A percentile compares a stretch with the other conserved stretches of the same genome.
phyloP scores from a whole-genome alignment of 2,329 filamentous ascomycete species.

The Fusarium sp. region DNA sequence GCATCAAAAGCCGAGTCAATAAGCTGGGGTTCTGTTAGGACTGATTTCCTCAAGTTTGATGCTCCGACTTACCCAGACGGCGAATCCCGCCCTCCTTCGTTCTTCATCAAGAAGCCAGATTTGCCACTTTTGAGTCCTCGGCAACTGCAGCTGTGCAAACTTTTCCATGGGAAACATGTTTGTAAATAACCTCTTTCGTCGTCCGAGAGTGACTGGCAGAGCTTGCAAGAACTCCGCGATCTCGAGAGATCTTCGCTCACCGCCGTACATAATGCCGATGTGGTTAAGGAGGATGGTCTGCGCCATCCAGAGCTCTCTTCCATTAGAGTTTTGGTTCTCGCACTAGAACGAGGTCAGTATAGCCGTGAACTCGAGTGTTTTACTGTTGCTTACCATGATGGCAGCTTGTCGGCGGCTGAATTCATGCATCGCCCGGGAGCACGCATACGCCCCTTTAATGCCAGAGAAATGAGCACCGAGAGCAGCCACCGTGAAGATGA shows the following conservation, averaged over 20 bases:
- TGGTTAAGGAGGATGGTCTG: constrained; percentile 6
- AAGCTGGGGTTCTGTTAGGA: neutral
- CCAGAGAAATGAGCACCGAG: constrained; percentile 6
- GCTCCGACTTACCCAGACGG: constrained; percentile 1
- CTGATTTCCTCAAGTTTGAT: too few species aligned
- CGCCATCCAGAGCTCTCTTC: constrained; percentile 12
- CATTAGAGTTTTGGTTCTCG: constrained; percentile 1
- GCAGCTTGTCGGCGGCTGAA: neutral
- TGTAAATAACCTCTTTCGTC: constrained; percentile 1
- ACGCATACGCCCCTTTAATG: neutral
- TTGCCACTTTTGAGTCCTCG: constrained; percentile 8
- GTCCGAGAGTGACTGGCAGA: neutral
- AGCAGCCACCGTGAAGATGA: constrained; percentile 2
- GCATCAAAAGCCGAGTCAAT: neutral
- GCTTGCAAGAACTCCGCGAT: constrained; percentile 8
- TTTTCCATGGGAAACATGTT: constrained; percentile 14
- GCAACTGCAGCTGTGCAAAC: constrained; percentile 10
- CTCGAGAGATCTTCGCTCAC: constrained; percentile 9
- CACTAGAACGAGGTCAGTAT: neutral
- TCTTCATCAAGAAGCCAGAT: constrained; percentile 9
- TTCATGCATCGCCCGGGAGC: constrained; percentile 11
- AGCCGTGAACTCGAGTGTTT: accelerated
- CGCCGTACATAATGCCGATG: constrained; percentile 2
- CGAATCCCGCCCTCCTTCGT: constrained; percentile 3
- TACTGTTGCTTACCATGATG: neutral